Percentiles rank a stretch among this genome's conserved stretches.
phyloP scores from a whole-genome alignment of 495 filamentous ascomycete genomes.

The Geopyxis carbonaria region DNA sequence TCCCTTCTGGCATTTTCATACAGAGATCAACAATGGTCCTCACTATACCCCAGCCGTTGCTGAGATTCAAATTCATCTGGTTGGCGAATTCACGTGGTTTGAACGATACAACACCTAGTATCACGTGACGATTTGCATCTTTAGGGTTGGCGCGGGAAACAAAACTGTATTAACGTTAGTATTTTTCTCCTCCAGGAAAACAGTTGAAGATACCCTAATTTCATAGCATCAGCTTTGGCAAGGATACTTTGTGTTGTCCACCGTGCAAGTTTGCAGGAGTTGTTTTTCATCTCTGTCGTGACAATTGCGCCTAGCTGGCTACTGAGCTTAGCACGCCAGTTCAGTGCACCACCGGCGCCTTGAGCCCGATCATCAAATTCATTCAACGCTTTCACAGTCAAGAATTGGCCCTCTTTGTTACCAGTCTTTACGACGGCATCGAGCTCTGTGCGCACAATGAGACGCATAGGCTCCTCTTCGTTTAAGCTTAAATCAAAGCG shows the following conservation, averaged over 20 bases:
- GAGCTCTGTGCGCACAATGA: constrained; percentile 89
- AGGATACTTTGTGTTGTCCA: constrained; percentile 95
- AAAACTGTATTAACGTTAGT: constrained; percentile 38
- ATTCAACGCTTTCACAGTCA: constrained; percentile 91
- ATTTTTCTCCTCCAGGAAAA: constrained; percentile 11
- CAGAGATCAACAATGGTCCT: constrained; percentile 91
- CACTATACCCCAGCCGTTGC: constrained; percentile 98
- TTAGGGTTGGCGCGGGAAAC: constrained; percentile 87
- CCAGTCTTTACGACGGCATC: constrained; percentile 87
- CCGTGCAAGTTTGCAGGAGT: constrained; percentile 88
- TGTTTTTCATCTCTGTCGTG: constrained; percentile 99
- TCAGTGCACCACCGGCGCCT: constrained; percentile 78
- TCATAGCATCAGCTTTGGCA: constrained; percentile 90
- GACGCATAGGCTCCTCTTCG: constrained; percentile 76
- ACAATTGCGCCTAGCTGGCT: constrained; percentile 90
- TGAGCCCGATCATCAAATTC: constrained; percentile 97
- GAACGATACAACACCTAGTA: constrained; percentile 90
- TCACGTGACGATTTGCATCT: constrained; percentile 72
- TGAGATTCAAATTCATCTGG: constrained; percentile 93
- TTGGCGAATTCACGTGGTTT: constrained; percentile 90
- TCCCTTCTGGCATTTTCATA: constrained; percentile 52
- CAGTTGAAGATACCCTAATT: constrained; percentile 54
- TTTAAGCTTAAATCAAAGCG: constrained; percentile 87
- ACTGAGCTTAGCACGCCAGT: constrained; percentile 88
- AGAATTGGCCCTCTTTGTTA: constrained; percentile 68